phyloP scores from a whole-genome alignment of 2,329 filamentous ascomycete genomes.

The Orbilia brochopaga region DNA sequence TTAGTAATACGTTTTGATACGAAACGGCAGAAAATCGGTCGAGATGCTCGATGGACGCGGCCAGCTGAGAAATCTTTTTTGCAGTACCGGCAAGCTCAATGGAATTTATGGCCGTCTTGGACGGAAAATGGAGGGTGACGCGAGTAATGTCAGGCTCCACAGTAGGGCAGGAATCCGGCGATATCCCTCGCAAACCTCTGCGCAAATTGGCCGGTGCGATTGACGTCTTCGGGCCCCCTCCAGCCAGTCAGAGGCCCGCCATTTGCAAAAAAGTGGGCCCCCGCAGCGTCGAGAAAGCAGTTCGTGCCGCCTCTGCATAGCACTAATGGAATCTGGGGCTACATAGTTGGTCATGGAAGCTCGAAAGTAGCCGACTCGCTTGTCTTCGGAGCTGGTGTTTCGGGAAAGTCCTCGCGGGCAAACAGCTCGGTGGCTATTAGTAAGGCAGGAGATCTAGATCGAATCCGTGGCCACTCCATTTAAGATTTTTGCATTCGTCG shows the following conservation, averaged over 20 bases:
- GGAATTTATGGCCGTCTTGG: slow-evolving; percentile 11
- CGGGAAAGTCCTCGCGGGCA: slow-evolving; percentile 39
- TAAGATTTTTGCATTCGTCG: background rate
- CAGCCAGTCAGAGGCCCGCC: slow-evolving; percentile 33
- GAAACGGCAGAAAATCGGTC: background rate
- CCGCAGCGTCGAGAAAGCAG: slow-evolving; percentile 32
- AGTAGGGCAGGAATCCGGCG: slow-evolving; percentile 44
- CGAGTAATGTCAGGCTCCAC: slow-evolving; percentile 51
- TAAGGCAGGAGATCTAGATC: slow-evolving; percentile 5
- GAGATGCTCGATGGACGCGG: background rate
- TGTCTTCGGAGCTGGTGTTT: slow-evolving; percentile 35
- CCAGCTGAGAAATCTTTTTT: slow-evolving; percentile 21
- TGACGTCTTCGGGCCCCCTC: slow-evolving; percentile 48
- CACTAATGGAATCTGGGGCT: slow-evolving; percentile 23
- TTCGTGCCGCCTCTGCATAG: slow-evolving; percentile 37
- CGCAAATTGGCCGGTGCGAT: slow-evolving; percentile 39
- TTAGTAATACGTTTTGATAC: slow-evolving; percentile 50
- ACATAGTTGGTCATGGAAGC: background rate
- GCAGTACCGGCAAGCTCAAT: background rate
- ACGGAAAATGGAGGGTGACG: slow-evolving; percentile 20
- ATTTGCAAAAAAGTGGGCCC: slow-evolving; percentile 39
- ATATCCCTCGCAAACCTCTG: slow-evolving; percentile 51
- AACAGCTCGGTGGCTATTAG: slow-evolving; percentile 11
- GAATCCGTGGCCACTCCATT: background rate
- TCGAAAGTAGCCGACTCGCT: slow-evolving; percentile 42